These are phyloP conservation scores for Fusarium coicis DNA, from an alignment of 2,329 filamentous ascomycete genomes.

Conservation along the genomic window DNA sequence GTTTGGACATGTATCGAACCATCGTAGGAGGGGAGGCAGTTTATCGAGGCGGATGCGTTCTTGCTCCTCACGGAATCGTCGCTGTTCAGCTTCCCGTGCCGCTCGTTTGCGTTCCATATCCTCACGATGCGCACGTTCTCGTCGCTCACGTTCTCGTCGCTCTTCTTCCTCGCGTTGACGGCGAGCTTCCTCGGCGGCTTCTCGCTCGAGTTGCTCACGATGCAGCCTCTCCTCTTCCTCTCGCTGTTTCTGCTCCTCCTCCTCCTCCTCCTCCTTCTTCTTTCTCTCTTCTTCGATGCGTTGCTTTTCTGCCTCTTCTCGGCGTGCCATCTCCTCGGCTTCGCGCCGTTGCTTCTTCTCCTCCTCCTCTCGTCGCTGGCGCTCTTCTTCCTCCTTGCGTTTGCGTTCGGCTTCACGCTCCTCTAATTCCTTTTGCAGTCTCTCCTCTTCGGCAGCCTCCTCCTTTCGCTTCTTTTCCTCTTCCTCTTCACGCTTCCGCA, in stretches of 20 bases:
- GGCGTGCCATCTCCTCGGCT: conserved; percentile 50
- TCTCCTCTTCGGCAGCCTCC: conserved; percentile 47
- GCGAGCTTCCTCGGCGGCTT: conserved; percentile 61
- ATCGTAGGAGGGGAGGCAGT: conserved; percentile 69
- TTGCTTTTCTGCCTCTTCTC: conserved; percentile 53
- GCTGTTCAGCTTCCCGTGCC: conserved; percentile 63
- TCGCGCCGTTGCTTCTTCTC: conserved; percentile 52
- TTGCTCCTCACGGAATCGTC: conserved; percentile 63
- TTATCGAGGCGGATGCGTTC: conserved; percentile 66
- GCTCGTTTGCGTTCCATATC: conserved; percentile 61
- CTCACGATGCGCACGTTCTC: conserved; percentile 56
- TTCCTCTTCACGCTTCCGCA: conserved; percentile 44
- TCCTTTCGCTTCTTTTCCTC: conserved; percentile 50
- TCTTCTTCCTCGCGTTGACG: conserved; percentile 64
- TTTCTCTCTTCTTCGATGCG: conserved; percentile 54
- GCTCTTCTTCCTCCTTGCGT: conserved; percentile 52
- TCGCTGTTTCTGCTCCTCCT: conserved; percentile 52
- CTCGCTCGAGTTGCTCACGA: conserved; percentile 58
- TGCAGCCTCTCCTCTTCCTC: conserved; percentile 60
- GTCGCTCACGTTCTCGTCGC: conserved; percentile 61
- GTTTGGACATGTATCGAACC: conserved; percentile 65
- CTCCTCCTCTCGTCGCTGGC: conserved; percentile 49
- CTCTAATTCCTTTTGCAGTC: conserved; percentile 45
- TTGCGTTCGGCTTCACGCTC: conserved; percentile 51
- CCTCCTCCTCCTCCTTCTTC: conserved; percentile 53